Percentiles rank a stretch among this genome's conserved stretches.
phyloP scores from a whole-genome alignment of 108 stramenopile genomes.

The Cafeteria roenbergensis region DNA sequence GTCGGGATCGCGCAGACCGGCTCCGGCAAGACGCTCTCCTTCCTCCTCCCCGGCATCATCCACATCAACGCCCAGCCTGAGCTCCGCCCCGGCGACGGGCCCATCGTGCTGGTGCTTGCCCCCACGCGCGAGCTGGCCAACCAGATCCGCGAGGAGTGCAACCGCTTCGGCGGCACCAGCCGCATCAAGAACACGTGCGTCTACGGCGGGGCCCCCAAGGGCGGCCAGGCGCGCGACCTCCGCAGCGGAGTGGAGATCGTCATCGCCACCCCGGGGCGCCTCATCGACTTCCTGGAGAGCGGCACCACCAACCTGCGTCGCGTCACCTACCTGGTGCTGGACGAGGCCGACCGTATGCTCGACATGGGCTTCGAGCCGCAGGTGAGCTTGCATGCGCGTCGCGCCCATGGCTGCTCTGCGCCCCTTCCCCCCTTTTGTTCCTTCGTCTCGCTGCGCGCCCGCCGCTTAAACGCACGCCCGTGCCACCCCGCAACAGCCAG shows the following conservation, averaged over 20 bases:
- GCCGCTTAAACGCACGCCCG: too few relatives aligned
- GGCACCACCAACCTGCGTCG: constrained; percentile 83
- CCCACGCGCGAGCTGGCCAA: constrained; percentile 97
- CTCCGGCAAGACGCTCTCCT: constrained; percentile 85
- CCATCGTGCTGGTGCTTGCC: constrained; percentile 85
- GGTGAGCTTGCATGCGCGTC: constrained; percentile 1
- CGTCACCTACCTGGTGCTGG: constrained; percentile 89
- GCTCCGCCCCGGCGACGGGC: constrained; percentile 91
- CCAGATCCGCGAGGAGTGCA: constrained; percentile 98
- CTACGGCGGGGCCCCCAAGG: constrained; percentile 92
- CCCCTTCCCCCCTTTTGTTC: neutral
- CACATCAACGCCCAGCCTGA: constrained; percentile 97
- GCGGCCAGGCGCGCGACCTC: constrained; percentile 49
- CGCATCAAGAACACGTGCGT: constrained; percentile 95
- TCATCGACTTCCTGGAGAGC: constrained; percentile 89
- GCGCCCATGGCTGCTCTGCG: neutral
- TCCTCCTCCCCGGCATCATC: constrained; percentile 94
- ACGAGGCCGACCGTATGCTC: constrained; percentile 91
- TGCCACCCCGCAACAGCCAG: too few relatives aligned
- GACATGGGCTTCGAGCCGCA: constrained; percentile 94
- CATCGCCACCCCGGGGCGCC: constrained; percentile 91
- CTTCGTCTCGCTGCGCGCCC: too few relatives aligned
- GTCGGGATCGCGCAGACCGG: constrained; percentile 90
- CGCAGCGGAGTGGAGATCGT: constrained; percentile 81
- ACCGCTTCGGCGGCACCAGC: constrained; percentile 80